phyloP scores from a whole-genome alignment of 768 basidiomycete species.

The Holtermannia corniformis region DNA sequence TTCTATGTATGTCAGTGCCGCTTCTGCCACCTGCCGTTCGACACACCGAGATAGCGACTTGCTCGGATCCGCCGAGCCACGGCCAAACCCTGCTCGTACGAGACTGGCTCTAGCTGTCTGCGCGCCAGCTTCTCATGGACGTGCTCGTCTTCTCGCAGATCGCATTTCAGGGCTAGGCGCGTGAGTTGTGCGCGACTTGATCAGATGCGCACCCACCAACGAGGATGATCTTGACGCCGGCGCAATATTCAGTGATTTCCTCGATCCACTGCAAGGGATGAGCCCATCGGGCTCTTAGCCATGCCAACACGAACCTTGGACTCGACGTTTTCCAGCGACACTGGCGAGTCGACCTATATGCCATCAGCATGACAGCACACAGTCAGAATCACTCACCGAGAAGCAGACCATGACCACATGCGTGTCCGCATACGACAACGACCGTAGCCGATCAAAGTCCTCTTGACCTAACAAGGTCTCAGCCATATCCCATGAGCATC shows the following conservation, averaged over 20 bases:
- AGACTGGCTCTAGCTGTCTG: constrained; percentile 61
- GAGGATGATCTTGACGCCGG: constrained; percentile 89
- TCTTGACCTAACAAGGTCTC: constrained; percentile 22
- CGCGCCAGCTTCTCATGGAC: constrained; percentile 64
- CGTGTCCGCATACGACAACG: constrained; percentile 92
- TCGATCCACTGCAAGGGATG: constrained; percentile 65
- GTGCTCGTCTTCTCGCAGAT: constrained; percentile 73
- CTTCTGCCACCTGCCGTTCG: background rate
- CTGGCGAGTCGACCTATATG: constrained; percentile 89
- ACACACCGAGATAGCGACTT: constrained; percentile 78
- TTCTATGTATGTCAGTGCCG: constrained; percentile 48
- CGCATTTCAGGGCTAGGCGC: constrained; percentile 77
- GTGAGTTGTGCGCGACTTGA: constrained; percentile 2
- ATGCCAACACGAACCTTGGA: constrained; percentile 53
- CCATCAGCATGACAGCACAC: background rate
- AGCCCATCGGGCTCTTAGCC: background rate
- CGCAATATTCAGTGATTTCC: constrained; percentile 78
- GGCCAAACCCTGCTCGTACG: constrained; percentile 85
- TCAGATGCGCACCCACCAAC: constrained; percentile 55
- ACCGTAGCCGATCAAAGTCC: constrained; percentile 75
- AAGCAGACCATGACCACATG: constrained; percentile 95
- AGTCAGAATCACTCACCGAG: constrained; percentile 51
- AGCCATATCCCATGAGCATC: background rate
- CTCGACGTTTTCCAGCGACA: constrained; percentile 93
- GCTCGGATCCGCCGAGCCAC: constrained; percentile 40